Evolutionary conservation across 2,329 filamentous ascomycete genomes (phyloP), one percentile per base, ranked within the genome.

Genomic region (Diaporthe vaccinii): DNA sequence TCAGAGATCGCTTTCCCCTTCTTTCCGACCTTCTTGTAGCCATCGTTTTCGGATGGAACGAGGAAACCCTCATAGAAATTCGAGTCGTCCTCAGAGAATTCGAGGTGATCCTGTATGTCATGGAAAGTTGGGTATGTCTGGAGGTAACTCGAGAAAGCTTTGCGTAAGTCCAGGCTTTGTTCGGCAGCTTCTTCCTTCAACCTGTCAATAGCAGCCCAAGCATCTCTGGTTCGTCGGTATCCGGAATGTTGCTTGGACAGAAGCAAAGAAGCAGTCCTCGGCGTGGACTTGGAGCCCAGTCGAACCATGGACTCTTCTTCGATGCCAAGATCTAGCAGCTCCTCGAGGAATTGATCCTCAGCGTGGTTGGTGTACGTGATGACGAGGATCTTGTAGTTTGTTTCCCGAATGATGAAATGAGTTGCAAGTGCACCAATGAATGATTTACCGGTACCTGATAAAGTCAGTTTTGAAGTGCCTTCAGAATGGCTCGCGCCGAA

Each of bases 281-380:
- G 36, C 0, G 87, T 91, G 0, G 79, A 89, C 76, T 93, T 93
- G 0, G 87, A 88, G 0, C 93, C 93, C 0, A 95, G 84, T 0
- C 93, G 88, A 0, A 93, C 88, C 73, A 95, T 93, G 0, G 78
- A 51, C 0, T 79, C 61, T 0, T 77, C 1, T 0, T 85, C 78
- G 9, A 95, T 90, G 0, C 91, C 91, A 44, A 91, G 88, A 1
- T 90, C 84, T 4, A 91, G 82, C 0, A 94, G 81, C 55, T 95
- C 92, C 75, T 91, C 89, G 0, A 94, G 81, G 62, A 94, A 92
- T 80, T 95, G 87, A 71, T 93, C 91, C 0, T 92, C 82, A 0
- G 91, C 91, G 77, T 93, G 92, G 71, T 94, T 93, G 0, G 92
- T 95, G 74, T 91, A 95, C 36, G 89, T 91, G 2, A 93, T 81